Conservation (phyloP, 352 stramenopile genomes). For the Thalassiosira livingstoniorum region DNA sequence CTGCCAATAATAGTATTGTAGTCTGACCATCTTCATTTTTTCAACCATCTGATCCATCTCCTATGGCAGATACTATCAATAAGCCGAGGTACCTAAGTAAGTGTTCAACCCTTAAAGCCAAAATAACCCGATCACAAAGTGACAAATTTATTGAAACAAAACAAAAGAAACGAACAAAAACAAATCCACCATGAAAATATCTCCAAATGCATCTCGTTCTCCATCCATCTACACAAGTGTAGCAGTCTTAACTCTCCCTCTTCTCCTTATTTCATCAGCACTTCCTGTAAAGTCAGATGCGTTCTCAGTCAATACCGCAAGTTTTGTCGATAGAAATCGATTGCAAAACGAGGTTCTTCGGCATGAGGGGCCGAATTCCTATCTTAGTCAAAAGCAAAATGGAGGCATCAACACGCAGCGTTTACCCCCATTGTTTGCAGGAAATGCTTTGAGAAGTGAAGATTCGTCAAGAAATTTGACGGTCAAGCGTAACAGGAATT, state of each 20-base stretch:
- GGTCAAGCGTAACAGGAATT: background rate
- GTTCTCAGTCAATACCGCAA: constrained; percentile 1
- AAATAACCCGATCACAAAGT: too few species aligned
- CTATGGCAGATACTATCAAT: too few species aligned
- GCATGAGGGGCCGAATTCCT: background rate
- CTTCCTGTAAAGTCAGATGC: constrained; percentile 32
- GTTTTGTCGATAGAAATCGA: background rate
- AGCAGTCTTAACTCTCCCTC: background rate
- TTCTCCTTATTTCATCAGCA: constrained; percentile 20
- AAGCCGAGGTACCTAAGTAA: too few species aligned
- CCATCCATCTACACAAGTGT: too few species aligned
- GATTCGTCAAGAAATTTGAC: background rate
- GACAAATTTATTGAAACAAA: too few species aligned
- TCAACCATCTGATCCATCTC: too few species aligned
- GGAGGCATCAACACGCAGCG: background rate
- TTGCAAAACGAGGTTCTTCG: background rate
- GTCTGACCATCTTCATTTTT: too few species aligned
- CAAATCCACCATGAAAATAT: too few species aligned
- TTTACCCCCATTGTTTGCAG: background rate
- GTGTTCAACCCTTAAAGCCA: too few species aligned
- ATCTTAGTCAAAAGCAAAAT: background rate
- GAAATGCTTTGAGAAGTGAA: background rate
- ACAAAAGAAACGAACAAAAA: too few species aligned
- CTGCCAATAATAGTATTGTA: too few species aligned
- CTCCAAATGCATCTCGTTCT: too few species aligned